Conservation (phyloP, 176 grass and related monocot species). For the Chrysopogon serrulatus region DNA sequence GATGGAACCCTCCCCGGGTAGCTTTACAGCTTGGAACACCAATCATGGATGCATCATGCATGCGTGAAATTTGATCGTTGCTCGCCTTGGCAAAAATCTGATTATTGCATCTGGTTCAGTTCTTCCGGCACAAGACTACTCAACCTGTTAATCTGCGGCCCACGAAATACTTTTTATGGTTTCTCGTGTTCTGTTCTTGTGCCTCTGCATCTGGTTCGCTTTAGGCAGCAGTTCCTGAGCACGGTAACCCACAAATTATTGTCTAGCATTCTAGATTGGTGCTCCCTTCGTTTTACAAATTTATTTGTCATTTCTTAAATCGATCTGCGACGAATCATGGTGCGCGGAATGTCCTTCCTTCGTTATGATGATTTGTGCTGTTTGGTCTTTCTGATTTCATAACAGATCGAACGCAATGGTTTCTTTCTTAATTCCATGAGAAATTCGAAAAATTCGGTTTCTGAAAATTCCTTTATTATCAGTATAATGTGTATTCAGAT, state of each 20-base stretch:
- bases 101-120: neutral
- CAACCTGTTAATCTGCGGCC: neutral
- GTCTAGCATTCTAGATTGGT: neutral
- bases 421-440: neutral
- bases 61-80: neutral
- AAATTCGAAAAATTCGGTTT: no score
- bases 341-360: neutral
- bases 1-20: neutral
- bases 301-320: neutral
- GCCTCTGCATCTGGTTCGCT: neutral
- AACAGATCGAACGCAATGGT: neutral
- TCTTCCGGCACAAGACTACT: neutral
- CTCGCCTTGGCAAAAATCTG: neutral
- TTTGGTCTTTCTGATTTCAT: neutral
- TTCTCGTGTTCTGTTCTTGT: neutral
- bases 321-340: neutral
- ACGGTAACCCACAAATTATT: neutral
- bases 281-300: neutral
- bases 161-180: neutral
- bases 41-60: neutral
- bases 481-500: no score
- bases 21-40: no score
- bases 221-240: neutral
- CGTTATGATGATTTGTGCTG: neutral
- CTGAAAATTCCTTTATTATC: no score